phyloP scores from a whole-genome alignment of 2,329 filamentous ascomycete genomes.

The Stylonectria norvegica region DNA sequence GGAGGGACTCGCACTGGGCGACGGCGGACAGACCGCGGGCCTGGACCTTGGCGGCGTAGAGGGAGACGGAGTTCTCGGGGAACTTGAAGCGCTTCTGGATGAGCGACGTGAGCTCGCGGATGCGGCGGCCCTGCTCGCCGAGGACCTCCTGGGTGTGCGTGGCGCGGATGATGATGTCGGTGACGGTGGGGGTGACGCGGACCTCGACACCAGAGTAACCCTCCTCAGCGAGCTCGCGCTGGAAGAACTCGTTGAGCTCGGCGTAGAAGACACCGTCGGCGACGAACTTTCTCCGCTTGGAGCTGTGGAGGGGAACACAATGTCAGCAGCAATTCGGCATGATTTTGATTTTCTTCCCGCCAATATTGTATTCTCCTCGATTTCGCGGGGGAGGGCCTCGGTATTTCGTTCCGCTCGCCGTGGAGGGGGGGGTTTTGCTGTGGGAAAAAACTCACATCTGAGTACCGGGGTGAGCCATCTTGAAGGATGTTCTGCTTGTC shows the following conservation, averaged over 20 bases:
- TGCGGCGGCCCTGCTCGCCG: slow-evolving; percentile 99
- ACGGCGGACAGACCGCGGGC: slow-evolving; percentile 99
- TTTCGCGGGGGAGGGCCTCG: background rate
- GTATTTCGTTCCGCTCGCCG: slow-evolving; percentile 1
- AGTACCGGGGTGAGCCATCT: slow-evolving; percentile 59
- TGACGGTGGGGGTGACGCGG: slow-evolving; percentile 98
- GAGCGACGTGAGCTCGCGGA: slow-evolving; percentile 98
- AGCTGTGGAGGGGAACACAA: slow-evolving; percentile 49
- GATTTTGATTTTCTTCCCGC: slow-evolving; percentile 5
- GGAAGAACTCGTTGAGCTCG: slow-evolving; percentile 99
- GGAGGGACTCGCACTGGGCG: slow-evolving; percentile 99
- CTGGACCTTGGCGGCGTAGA: slow-evolving; percentile 99
- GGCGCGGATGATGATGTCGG: slow-evolving; percentile 99
- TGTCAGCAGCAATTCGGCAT: slow-evolving; percentile 17
- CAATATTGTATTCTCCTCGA: too few species aligned
- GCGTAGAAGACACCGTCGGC: slow-evolving; percentile 99
- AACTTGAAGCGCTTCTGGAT: slow-evolving; percentile 99
- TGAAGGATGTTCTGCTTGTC: slow-evolving; percentile 33
- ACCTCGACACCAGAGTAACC: slow-evolving; percentile 99
- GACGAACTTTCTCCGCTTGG: slow-evolving; percentile 92
- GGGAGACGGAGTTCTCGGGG: slow-evolving; percentile 99
- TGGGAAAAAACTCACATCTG: slow-evolving; percentile 54
- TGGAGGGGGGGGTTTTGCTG: slow-evolving; percentile 2
- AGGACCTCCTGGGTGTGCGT: slow-evolving; percentile 99
- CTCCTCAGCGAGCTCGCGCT: slow-evolving; percentile 99